Conservation (phyloP, 441 rosid species). For the Flueggea neowawraea region DNA sequence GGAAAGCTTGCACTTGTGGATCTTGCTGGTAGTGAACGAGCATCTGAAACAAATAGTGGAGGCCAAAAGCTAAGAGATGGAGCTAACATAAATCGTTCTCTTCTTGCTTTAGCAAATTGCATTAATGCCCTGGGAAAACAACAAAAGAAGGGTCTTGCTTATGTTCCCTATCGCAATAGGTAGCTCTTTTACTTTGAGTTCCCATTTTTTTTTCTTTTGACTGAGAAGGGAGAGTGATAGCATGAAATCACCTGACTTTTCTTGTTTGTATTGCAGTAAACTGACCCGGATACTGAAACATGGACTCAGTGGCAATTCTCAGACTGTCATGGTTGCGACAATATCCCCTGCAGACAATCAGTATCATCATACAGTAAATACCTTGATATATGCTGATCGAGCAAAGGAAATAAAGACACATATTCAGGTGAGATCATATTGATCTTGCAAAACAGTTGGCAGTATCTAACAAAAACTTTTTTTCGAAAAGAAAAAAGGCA, state of each 20-base stretch:
- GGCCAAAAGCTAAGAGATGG: conserved; percentile 97
- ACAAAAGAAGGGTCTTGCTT: conserved; percentile 96
- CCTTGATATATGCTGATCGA: conserved; percentile 92
- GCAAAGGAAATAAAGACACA: conserved; percentile 97
- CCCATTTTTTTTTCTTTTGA: conserved; percentile 4
- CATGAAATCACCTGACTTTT: no score
- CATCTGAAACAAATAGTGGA: conserved; percentile 86
- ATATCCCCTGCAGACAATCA: conserved; percentile 81
- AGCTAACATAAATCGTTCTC: conserved; percentile 92
- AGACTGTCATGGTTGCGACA: conserved; percentile 84
- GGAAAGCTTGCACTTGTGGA: conserved; percentile 98
- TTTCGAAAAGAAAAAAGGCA: background rate
- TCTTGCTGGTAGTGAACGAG: conserved; percentile 99
- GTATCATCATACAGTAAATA: conserved; percentile 89
- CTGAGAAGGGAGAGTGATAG: background rate
- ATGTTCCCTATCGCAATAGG: conserved; percentile 98
- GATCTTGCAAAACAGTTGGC: conserved; percentile 2
- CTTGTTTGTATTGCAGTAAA: conserved; percentile 51
- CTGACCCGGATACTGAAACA: conserved; percentile 94
- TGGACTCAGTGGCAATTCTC: conserved; percentile 76
- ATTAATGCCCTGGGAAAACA: conserved; percentile 92
- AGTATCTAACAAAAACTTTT: no score
- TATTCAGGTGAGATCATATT: conserved; percentile 56
- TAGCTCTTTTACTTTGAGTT: conserved; percentile 17
- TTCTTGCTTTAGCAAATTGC: conserved; percentile 96